Base-by-base conservation (phyloP, 768 basidiomycete genomes). In the Chalciporus pseudorubinellus region DNA sequence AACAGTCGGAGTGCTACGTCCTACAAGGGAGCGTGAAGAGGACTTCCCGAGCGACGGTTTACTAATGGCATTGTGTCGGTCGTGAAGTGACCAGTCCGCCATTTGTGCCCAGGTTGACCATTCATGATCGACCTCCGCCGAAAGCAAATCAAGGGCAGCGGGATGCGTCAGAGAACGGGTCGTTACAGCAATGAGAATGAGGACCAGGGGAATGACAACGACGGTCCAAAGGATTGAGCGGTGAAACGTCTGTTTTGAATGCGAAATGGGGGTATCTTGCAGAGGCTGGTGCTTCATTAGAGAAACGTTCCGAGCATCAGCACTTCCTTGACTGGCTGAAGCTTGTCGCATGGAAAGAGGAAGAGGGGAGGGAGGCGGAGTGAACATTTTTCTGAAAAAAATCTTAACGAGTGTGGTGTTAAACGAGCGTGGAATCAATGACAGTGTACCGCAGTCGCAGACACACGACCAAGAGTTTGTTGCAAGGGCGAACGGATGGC, bases 131-230 rank as follows among this genome's bases (percentile, higher is more conserved):
- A 62, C 48, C 51, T 56, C 41, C 48, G 56, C 53, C 36, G 67
- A 66, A 53, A 77, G 61, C 28, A 73, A 59, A 61, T 80, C 77
- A 55, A 81, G 71, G 26, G 72, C 67, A 39, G 67, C 71, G 28
- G 77, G 78, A 58, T 78, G 82, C 10, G 75, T 64, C 51, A 77
- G 39, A 64, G 74, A 83, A n/a, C 72, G 79, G 14, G 79, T 77
- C 12, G 75, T 78, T 3, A 72, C 61, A 11, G 82, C 80, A 53
- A 87, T 73, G 39, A 83, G 48, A 34, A 85, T 61, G 44, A 89
- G 74, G 6, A 73, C 57, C 10, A 84, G 56, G 3, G 87, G 87
- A 3, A 85, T 72, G 29, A 83, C 55, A 38, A 87, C 48, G 48
- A 83, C 74, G 1, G 79, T 72, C 77, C 77, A 80, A 62, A 70